Evolutionary conservation across 129 eudicot genomes (phyloP).

Genomic region (Dittrichia graveolens): DNA sequence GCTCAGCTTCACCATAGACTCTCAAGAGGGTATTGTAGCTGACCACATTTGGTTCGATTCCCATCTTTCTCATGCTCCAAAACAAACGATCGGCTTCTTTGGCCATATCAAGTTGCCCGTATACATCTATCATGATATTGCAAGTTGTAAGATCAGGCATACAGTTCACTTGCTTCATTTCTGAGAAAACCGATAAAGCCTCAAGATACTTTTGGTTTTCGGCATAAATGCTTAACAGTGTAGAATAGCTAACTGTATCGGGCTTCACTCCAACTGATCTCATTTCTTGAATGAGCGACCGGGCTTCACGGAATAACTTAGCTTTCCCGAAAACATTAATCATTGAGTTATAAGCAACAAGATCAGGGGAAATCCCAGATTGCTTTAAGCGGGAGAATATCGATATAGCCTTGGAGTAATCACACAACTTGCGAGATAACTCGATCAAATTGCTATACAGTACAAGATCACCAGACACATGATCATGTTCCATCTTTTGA

Average conservation of each 20-base stretch:
- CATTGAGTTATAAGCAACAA: constrained; percentile 86
- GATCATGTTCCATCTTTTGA: constrained; percentile 88
- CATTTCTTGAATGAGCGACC: constrained; percentile 66
- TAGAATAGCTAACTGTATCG: constrained; percentile 80
- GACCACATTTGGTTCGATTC: constrained; percentile 87
- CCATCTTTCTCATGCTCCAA: constrained; percentile 86
- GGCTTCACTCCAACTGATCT: constrained; percentile 58
- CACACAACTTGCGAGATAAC: constrained; percentile 76
- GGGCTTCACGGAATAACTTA: constrained; percentile 76
- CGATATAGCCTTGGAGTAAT: constrained; percentile 83
- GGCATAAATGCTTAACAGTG: constrained; percentile 65
- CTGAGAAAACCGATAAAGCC: constrained; percentile 72
- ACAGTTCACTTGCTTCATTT: constrained; percentile 70
- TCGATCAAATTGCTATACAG: constrained; percentile 89
- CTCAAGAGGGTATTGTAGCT: constrained; percentile 88
- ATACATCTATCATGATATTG: constrained; percentile 90
- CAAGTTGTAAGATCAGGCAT: constrained; percentile 75
- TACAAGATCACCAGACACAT: constrained; percentile 82
- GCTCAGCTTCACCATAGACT: constrained; percentile 96
- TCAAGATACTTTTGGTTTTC: constrained; percentile 78
- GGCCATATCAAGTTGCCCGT: constrained; percentile 96
- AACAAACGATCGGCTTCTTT: constrained; percentile 86
- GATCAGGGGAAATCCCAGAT: constrained; percentile 76
- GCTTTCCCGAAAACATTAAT: constrained; percentile 91
- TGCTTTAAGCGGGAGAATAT: constrained; percentile 70